Evolutionary conservation across 2,329 filamentous ascomycete species (phyloP).

Genomic region (Domatiomyces globalis): DNA sequence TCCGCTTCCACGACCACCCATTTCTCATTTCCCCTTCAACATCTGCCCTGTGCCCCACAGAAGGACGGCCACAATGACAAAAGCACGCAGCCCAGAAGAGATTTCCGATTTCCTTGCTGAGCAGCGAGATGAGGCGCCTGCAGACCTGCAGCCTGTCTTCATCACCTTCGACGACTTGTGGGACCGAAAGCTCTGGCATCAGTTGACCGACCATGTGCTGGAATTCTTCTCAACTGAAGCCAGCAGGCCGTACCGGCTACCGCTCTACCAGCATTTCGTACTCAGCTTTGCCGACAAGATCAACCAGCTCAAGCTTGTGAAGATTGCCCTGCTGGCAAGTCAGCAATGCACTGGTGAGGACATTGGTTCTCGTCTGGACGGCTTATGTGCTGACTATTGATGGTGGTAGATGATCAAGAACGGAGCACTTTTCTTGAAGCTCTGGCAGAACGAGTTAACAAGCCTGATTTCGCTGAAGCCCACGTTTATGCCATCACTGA

Average conservation of each 20-base stretch:
- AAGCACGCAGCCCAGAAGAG: conserved; percentile 16
- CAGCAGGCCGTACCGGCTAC: conserved; percentile 71
- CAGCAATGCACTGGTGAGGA: conserved; percentile 61
- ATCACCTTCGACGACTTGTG: conserved; percentile 90
- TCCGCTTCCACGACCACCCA: too few relatives aligned
- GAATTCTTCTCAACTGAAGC: conserved; percentile 73
- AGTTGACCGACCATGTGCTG: conserved; percentile 79
- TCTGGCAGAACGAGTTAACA: conserved; percentile 77
- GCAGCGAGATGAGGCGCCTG: conserved; percentile 74
- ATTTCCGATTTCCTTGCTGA: conserved; percentile 86
- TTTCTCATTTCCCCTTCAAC: too few relatives aligned
- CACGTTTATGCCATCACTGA: conserved; percentile 88
- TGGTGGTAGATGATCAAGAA: conserved; percentile 61
- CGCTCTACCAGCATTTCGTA: conserved; percentile 89
- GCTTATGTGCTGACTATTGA: conserved; percentile 9
- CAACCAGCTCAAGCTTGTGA: conserved; percentile 95
- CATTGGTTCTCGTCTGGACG: neutral
- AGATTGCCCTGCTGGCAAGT: conserved; percentile 73
- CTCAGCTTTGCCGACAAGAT: conserved; percentile 96
- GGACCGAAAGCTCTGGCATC: conserved; percentile 99
- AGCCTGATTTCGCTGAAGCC: conserved; percentile 84
- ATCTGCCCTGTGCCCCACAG: neutral
- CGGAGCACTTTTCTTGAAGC: conserved; percentile 71
- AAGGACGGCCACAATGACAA: conserved; percentile 6
- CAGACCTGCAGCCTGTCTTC: conserved; percentile 75